Evolutionary conservation across 1,139 yeast genomes (phyloP).

Genomic region (Scheffersomyces lignicola): DNA sequence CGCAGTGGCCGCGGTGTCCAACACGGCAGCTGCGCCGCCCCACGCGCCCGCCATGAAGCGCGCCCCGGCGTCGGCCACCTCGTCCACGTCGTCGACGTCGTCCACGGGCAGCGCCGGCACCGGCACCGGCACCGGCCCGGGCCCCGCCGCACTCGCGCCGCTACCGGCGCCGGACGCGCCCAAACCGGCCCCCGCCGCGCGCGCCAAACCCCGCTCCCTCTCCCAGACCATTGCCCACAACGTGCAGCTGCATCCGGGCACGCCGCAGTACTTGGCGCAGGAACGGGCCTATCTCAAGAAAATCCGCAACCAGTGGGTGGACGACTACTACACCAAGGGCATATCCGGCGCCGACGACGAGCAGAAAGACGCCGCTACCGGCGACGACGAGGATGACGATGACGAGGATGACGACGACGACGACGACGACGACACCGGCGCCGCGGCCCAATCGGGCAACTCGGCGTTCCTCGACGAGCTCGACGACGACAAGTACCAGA

Average conservation of each 20-base stretch:
- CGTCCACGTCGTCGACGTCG: constrained; percentile 2
- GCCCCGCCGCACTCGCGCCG: background rate
- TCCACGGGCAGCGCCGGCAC: constrained; percentile 10
- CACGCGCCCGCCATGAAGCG: background rate
- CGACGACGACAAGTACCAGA: constrained; percentile 44
- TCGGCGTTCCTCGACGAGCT: constrained; percentile 41
- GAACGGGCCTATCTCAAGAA: constrained; percentile 69
- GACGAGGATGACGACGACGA: constrained; percentile 25
- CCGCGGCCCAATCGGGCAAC: constrained; percentile 26
- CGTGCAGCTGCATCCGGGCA: constrained; percentile 22
- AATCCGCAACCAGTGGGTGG: constrained; percentile 61
- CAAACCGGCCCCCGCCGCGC: constrained; percentile 1
- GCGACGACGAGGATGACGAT: constrained; percentile 26
- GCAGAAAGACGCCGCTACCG: constrained; percentile 29
- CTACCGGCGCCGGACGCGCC: constrained; percentile 2
- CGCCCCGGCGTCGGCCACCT: constrained; percentile 6
- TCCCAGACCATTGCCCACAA: constrained; percentile 23
- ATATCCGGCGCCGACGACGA: constrained; percentile 42
- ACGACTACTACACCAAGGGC: constrained; percentile 71
- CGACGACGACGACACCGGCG: constrained; percentile 24
- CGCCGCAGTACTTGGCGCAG: constrained; percentile 55
- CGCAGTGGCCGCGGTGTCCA: constrained; percentile 6
- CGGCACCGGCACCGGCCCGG: constrained; percentile 3
- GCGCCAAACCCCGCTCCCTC: constrained; percentile 13
- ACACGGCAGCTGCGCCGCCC: background rate